Base-by-base conservation (phyloP, 1,139 yeast genomes). In the Pneumocystis jirovecii region DNA sequence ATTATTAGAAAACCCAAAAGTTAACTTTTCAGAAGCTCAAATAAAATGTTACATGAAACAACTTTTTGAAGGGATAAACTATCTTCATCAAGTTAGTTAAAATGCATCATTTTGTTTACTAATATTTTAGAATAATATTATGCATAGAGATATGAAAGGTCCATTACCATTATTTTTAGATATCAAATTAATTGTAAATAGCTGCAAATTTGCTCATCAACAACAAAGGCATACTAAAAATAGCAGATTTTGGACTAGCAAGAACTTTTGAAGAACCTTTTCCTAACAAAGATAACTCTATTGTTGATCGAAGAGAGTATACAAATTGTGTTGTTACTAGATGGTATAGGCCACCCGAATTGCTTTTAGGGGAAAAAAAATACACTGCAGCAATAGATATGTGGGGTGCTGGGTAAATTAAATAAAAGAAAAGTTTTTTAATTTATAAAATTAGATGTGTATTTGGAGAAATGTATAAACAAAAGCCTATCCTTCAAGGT, bases 331-430 rank as follows among this genome's bases (percentile, higher is more conserved):
- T 93, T 65, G 98, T 93, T 10, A 93, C 98, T 0, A 93, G 93
- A 68, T 93, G 98, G 98, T 93, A 93, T 74, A 80, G 98, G 69
- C 97, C 98, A 0, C 97, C 98, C 0, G 98, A 93, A 74, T 78
- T 93, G 61, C 78, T 93, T 59, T 76, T 93, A 57, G 98, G 98
- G 0, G 90, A 96, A 1, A 79, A 96, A 63, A 96, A 93, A 76
- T 93, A 93, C 73, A 87, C 97, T 0, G 96, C 97, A 0, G 93
- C 97, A 0, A 87, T 93, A 62, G 71, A 93, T 76, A 81, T 93
- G 76, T 93, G 98, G 98, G 97, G 97, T 0, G 83, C 89, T 15
- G 98, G 98, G 57, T 50, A 50, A 12, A 21, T 50, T 10, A 21
- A 21, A 40, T 60, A 39, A 60, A 39, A 21, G 29, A 39, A 21